These are phyloP conservation scores for Amoebophrya sp. DNA, from an alignment of 169 alveolate species.

Conservation along the genomic window DNA sequence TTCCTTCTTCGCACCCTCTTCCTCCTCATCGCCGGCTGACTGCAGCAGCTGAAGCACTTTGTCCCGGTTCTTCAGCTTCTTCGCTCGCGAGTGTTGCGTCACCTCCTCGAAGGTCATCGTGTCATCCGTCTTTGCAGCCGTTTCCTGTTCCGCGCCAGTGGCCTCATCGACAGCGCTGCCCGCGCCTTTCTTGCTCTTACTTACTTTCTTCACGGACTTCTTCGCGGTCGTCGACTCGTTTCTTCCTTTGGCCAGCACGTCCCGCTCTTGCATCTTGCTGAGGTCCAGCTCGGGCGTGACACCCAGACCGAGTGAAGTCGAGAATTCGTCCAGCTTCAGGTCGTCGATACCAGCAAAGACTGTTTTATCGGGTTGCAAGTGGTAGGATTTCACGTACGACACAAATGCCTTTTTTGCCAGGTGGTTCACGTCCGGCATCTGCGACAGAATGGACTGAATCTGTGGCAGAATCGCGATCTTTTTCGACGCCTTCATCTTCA, in stretches of 20 bases:
- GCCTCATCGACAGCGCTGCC: neutral
- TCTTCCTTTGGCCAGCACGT: neutral
- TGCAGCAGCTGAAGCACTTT: neutral
- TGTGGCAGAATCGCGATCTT: neutral
- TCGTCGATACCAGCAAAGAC: neutral
- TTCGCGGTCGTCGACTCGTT: neutral
- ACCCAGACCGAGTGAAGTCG: neutral
- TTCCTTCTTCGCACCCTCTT: conserved; percentile 13
- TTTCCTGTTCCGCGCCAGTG: neutral
- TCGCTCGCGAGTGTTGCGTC: neutral
- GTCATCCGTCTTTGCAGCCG: neutral
- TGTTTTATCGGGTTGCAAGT: neutral
- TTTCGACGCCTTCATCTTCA: neutral
- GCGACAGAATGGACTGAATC: neutral
- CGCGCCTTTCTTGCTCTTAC: neutral
- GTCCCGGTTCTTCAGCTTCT: neutral
- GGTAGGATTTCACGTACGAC: neutral
- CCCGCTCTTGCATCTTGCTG: neutral
- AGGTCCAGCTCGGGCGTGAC: neutral
- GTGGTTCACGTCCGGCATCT: neutral
- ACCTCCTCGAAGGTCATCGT: neutral
- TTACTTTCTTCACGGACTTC: neutral
- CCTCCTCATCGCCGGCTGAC: neutral
- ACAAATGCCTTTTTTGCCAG: neutral
- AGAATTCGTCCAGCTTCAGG: neutral